Percentiles rank a stretch among this genome's conserved stretches.
Conservation (phyloP, 164 flowering plant species). For the Piper betle region DNA sequence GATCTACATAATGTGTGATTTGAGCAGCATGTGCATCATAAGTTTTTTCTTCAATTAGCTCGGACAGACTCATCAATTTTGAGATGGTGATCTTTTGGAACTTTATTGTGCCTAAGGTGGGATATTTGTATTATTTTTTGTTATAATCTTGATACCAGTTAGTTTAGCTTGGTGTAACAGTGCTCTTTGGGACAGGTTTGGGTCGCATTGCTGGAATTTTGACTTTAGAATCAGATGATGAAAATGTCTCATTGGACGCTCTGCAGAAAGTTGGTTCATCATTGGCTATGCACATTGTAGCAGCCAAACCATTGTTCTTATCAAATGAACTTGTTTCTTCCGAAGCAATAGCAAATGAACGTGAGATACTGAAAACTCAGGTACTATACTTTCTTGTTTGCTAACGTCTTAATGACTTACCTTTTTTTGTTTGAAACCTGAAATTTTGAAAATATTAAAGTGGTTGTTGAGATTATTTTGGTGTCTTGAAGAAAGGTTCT, state of each 20-base stretch:
- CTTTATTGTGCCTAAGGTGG: too few relatives aligned
- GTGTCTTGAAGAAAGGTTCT: not conserved
- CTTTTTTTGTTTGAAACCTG: not conserved
- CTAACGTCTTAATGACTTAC: not conserved
- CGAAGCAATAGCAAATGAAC: conserved; percentile 65
- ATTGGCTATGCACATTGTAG: conserved; percentile 95
- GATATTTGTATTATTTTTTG: too few relatives aligned
- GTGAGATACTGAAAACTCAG: conserved; percentile 84
- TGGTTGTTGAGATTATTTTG: not conserved
- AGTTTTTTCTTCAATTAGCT: too few relatives aligned
- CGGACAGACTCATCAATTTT: too few relatives aligned
- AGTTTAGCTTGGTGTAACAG: too few relatives aligned
- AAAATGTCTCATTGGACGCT: conserved; percentile 38
- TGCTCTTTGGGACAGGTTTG: conserved; percentile 36
- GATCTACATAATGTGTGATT: too few relatives aligned
- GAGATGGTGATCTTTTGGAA: too few relatives aligned
- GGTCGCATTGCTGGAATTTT: conserved; percentile 89
- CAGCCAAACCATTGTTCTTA: conserved; percentile 79
- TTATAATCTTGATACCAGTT: conserved; percentile 5
- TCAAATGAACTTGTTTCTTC: conserved; percentile 68
- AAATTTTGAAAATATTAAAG: not conserved
- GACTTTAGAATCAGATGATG: conserved; percentile 59
- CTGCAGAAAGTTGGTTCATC: conserved; percentile 74
- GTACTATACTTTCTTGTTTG: conserved; percentile 20
- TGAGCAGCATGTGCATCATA: too few relatives aligned